A percentile compares a stretch with the other conserved stretches of the same genome.
phyloP scores from a whole-genome alignment of 176 grass and related monocot species.

The Saccharum officinarum region DNA sequence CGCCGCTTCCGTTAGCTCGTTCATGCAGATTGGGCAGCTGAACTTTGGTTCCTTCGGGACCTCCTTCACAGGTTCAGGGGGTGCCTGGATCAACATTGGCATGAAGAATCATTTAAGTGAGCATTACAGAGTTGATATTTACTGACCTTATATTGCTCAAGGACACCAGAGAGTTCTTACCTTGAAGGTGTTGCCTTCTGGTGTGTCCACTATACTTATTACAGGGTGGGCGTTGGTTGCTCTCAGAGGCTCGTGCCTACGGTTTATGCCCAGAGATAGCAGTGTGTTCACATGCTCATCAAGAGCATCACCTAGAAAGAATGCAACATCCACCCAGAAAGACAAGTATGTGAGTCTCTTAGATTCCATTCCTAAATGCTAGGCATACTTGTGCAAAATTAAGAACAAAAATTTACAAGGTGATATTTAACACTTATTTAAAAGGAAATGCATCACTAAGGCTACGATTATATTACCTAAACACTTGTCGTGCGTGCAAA shows the following conservation, averaged over 20 bases:
- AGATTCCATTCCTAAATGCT: background rate
- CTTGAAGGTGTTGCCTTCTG: slow-evolving; percentile 3
- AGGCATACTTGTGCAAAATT: background rate
- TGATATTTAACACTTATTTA: slow-evolving; percentile 16
- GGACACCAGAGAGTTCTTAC: slow-evolving; percentile 3
- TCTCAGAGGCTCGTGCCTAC: slow-evolving; percentile 2
- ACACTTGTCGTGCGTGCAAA: background rate
- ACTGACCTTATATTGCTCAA: background rate
- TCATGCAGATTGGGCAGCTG: slow-evolving; percentile 83
- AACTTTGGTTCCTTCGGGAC: slow-evolving; percentile 62
- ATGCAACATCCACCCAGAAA: slow-evolving; percentile 7
- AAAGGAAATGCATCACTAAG: slow-evolving; percentile 3
- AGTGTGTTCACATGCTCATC: slow-evolving; percentile 56
- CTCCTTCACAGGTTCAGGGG: slow-evolving; percentile 42
- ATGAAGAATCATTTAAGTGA: slow-evolving; percentile 22
- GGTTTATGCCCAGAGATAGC: slow-evolving; percentile 54
- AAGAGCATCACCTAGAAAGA: slow-evolving; percentile 43
- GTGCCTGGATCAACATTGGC: slow-evolving; percentile 11
- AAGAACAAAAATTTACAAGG: background rate
- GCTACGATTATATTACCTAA: background rate
- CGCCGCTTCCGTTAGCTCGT: slow-evolving; percentile 52
- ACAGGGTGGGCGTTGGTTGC: background rate
- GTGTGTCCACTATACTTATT: slow-evolving; percentile 38
- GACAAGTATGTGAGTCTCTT: background rate
- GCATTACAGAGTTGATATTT: slow-evolving; percentile 5